Conservation (phyloP, 176 grass and related monocot genomes). For the Pontederia paniculata region DNA sequence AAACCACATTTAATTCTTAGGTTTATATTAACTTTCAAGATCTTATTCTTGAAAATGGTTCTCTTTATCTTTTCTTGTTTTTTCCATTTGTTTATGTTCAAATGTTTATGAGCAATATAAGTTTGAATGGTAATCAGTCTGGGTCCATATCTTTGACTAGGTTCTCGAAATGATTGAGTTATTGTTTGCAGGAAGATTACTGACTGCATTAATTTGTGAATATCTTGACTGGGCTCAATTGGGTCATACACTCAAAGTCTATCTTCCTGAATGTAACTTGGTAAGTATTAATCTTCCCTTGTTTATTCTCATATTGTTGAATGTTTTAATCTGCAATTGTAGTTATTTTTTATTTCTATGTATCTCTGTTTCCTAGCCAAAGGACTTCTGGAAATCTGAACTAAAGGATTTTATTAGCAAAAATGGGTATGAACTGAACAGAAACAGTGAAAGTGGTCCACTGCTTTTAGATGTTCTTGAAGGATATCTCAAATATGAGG, state of each 20-base stretch:
- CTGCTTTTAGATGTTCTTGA: slow-evolving; percentile 89
- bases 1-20: no score
- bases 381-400: slow-evolving; percentile 89
- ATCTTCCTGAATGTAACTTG: slow-evolving; percentile 6
- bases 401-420: slow-evolving; percentile 72
- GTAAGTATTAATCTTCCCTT: neutral
- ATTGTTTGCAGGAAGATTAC: slow-evolving; percentile 2
- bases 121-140: no score
- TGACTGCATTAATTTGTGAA: slow-evolving; percentile 4
- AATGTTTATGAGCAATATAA: no score
- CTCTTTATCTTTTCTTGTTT: no score
- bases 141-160: no score
- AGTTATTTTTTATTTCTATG: neutral
- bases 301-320: no score
- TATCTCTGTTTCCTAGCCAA: slow-evolving; percentile 29
- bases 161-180: neutral
- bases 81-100: no score
- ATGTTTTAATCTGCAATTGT: no score
- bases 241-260: slow-evolving; percentile 5
- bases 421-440: slow-evolving; percentile 49
- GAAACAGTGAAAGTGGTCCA: slow-evolving; percentile 72
- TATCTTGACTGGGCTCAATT: slow-evolving; percentile 2
- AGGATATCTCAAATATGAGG: slow-evolving; percentile 93
- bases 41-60: no score
- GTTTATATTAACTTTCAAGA: no score